These are phyloP conservation scores for Candida dajiaensis DNA, from an alignment of 805 yeast species.

Conservation along the genomic window DNA sequence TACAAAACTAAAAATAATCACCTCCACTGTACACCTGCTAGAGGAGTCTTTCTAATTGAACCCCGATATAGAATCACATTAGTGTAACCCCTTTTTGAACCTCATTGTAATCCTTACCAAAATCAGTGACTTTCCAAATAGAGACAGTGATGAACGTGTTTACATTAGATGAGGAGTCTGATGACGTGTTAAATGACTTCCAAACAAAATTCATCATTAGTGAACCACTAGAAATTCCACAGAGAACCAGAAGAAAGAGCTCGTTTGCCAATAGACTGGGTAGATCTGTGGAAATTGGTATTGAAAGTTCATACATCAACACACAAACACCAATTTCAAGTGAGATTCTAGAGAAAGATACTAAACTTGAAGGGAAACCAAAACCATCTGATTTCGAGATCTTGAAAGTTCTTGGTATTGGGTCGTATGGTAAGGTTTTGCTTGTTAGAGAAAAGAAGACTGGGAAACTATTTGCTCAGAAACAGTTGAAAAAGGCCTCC, in stretches of 20 bases:
- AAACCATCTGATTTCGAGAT: constrained; percentile 58
- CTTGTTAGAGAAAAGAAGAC: constrained; percentile 62
- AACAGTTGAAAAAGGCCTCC: constrained; percentile 77
- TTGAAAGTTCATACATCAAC: constrained; percentile 33
- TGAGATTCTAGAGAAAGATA: neutral
- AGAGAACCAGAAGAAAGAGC: constrained; percentile 18
- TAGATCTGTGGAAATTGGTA: constrained; percentile 43
- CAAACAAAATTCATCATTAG: constrained; percentile 13
- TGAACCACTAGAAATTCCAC: constrained; percentile 12
- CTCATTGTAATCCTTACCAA: no score
- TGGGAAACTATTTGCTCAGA: constrained; percentile 74
- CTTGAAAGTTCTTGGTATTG: constrained; percentile 74
- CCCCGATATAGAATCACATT: no score
- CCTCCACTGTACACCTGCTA: no score
- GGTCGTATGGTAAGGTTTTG: constrained; percentile 85
- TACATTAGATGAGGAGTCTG: constrained; percentile 19
- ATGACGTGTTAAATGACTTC: constrained; percentile 13
- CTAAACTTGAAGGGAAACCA: constrained; percentile 12
- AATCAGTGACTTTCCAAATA: no score
- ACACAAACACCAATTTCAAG: neutral
- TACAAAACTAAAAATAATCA: no score
- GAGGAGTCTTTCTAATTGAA: no score
- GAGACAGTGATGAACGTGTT: constrained; percentile 16
- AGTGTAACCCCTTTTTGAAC: no score
- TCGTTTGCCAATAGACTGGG: constrained; percentile 33